These are phyloP conservation scores for Apocynum venetum DNA, from an alignment of 257 asterid species.

Conservation along the genomic window DNA sequence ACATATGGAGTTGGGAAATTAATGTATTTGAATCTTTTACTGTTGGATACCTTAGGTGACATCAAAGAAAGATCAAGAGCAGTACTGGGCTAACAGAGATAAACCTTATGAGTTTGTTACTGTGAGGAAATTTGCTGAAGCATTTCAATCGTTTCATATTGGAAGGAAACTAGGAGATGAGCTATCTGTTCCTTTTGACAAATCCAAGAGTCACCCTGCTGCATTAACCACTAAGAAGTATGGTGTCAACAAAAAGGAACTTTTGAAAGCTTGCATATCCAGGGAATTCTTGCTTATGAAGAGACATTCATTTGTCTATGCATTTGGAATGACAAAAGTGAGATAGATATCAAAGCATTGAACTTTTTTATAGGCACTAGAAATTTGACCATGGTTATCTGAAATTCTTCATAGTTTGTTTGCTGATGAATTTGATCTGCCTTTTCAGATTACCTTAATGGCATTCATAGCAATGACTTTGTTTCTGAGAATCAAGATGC, in stretches of 20 bases:
- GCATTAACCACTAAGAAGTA: conserved; percentile 55
- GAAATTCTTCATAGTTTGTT: neutral
- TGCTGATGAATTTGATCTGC: neutral
- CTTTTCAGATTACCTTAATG: neutral
- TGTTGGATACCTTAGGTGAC: conserved; percentile 46
- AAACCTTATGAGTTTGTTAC: conserved; percentile 53
- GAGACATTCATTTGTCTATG: conserved; percentile 69
- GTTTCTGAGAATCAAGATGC: conserved; percentile 78
- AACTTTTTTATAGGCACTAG: neutral
- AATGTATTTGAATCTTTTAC: neutral
- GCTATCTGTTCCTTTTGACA: conserved; percentile 64
- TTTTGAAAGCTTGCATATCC: conserved; percentile 59
- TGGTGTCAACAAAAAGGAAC: conserved; percentile 69
- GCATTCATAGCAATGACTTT: conserved; percentile 4
- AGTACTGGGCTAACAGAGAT: conserved; percentile 61
- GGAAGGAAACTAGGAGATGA: conserved; percentile 64
- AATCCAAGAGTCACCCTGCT: conserved; percentile 61
- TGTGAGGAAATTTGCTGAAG: conserved; percentile 61
- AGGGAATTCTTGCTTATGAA: conserved; percentile 66
- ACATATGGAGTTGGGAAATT: neutral
- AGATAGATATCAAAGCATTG: conserved; percentile 13
- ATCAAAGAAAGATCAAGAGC: conserved; percentile 86
- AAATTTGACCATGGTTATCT: neutral
- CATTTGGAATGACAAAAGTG: conserved; percentile 68
- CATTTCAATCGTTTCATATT: conserved; percentile 63